Evolutionary conservation across 148 eudicot genomes (phyloP), one percentile per base, ranked within the genome.

Genomic region (Rhododendron molle): DNA sequence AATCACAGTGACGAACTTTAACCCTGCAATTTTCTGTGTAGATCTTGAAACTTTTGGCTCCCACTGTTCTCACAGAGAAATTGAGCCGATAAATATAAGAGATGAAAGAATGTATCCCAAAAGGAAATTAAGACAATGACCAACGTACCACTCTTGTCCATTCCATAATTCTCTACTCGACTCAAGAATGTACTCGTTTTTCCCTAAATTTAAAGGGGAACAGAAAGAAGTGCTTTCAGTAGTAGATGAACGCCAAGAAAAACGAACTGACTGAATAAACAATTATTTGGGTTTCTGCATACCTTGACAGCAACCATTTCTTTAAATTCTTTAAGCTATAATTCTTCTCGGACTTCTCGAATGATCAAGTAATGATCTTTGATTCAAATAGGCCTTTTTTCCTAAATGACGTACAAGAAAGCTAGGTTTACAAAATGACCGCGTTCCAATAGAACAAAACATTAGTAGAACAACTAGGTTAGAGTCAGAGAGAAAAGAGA

Each of bases 221-320:
- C 50, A 71, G 50, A 72, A n/a, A 28, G 18, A 28, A 43, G 28
- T 58, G 28, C 8, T 2, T 6, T 20, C 7, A 78, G 78, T 23
- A 32, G 76, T 32, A 71, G 15, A 81, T 26, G 44, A 32, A 26
- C 11, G 8, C 11, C 40, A 43, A 82, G 40, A 58, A 56, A 81
- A 72, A 73, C 18, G 5, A 73, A 16, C 1, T 12, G 71, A 23
- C 26, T 20, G 21, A 60, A 80, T 7, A 40, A 58, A 43, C 2
- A 4, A 4, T 52, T 5, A 76, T 69, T 80, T 86, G 89, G 85
- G 79, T 86, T 87, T 78, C 71, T 16, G 81, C 47, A 34, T 86
- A 91, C 92, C 91, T 89, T 89, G 52, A 76, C 82, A 67, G 88
- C 86, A 76, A 88, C 92, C 92, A 91, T 91, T 76, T 46, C 50